These are phyloP conservation scores for Fusarium concolor DNA, from an alignment of 2,329 filamentous ascomycete genomes.

Conservation along the genomic window DNA sequence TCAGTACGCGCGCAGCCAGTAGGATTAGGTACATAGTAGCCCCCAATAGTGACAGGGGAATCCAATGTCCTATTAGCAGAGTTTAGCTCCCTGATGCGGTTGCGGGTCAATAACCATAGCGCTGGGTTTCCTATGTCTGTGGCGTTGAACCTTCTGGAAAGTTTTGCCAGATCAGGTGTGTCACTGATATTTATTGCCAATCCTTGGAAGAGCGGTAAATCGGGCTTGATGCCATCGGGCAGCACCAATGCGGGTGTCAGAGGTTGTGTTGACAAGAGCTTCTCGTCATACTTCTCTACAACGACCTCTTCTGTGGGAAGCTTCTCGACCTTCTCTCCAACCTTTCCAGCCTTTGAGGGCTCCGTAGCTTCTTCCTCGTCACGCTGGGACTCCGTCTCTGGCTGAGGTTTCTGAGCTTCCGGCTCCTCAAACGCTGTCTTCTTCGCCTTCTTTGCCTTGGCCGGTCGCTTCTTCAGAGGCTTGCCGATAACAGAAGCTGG, in stretches of 20 bases:
- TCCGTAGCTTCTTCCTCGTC: constrained; percentile 53
- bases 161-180: constrained; percentile 60
- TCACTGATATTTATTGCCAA: constrained; percentile 60
- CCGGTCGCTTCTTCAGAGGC: constrained; percentile 65
- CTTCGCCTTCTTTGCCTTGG: constrained; percentile 79
- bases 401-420: constrained; percentile 68
- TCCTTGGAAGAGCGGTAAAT: constrained; percentile 58
- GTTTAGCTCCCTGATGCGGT: constrained; percentile 68
- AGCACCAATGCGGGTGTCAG: constrained; percentile 58
- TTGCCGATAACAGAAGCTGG: constrained; percentile 58
- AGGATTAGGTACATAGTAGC: constrained; percentile 84
- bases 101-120: constrained; percentile 68
- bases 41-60: constrained; percentile 62
- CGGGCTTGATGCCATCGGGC: constrained; percentile 58
- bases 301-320: constrained; percentile 47
- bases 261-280: constrained; percentile 62
- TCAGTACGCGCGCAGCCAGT: constrained; percentile 92
- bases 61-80: constrained; percentile 46
- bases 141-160: constrained; percentile 60
- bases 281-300: constrained; percentile 59
- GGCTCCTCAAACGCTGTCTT: constrained; percentile 79
- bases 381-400: constrained; percentile 58
- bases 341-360: constrained; percentile 25
- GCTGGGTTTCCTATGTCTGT: constrained; percentile 62
- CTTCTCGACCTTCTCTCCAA: constrained; percentile 25